These are phyloP conservation scores for Trapa incisa DNA, from an alignment of 345 rosid species.

Conservation along the genomic window DNA sequence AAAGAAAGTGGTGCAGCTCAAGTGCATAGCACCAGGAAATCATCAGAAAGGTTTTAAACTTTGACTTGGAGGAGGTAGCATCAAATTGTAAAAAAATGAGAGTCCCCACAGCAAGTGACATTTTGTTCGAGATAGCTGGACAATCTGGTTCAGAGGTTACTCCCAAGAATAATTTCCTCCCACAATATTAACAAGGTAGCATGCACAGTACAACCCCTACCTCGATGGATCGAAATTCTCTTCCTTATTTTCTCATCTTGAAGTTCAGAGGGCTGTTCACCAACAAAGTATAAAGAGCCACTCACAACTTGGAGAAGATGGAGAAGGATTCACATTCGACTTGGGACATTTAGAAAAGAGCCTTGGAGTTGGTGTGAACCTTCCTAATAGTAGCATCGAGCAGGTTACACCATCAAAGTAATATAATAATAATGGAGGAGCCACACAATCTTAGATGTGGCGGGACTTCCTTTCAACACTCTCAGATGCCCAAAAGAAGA, in stretches of 20 bases:
- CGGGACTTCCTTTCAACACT: neutral
- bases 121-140: conserved; percentile 9
- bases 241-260: conserved; percentile 5
- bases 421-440: neutral
- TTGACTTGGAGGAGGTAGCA: conserved; percentile 33
- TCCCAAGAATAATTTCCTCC: conserved; percentile 18
- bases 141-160: conserved; percentile 16
- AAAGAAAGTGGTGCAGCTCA: conserved; percentile 11
- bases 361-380: neutral
- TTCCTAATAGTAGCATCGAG: neutral
- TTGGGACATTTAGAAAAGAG: neutral
- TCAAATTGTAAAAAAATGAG: conserved; percentile 14
- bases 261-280: neutral
- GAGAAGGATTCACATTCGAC: neutral
- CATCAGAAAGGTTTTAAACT: conserved; percentile 47
- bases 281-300: conserved; percentile 10
- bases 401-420: neutral
- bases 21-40: conserved; percentile 17
- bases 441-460: neutral
- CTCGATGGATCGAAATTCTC: conserved; percentile 19
- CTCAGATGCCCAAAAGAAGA: conserved; percentile 5
- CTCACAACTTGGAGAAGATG: conserved; percentile 5
- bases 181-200: conserved; percentile 19
- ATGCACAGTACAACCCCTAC: conserved; percentile 9
- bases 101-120: conserved; percentile 10